These are phyloP conservation scores for Epichloe brachyelytri DNA, from an alignment of 2,329 filamentous ascomycete species.

Conservation along the genomic window DNA sequence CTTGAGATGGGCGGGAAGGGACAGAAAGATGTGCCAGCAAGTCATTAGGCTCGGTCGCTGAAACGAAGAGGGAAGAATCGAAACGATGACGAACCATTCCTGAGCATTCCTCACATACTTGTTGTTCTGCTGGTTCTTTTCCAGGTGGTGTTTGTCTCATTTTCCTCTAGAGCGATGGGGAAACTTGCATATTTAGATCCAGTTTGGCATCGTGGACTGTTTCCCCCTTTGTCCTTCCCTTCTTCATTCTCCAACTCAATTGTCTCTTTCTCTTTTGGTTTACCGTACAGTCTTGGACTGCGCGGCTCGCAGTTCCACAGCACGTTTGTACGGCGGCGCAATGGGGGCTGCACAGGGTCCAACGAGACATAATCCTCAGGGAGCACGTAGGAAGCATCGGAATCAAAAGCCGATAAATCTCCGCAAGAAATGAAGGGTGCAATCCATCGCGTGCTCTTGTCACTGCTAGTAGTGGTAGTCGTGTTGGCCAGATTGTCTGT, in stretches of 20 bases:
- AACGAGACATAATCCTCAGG: slow-evolving; percentile 77
- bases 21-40: slow-evolving; percentile 21
- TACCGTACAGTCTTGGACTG: slow-evolving; percentile 15
- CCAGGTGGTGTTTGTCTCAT: neutral
- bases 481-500: slow-evolving; percentile 15
- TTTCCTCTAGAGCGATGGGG: neutral
- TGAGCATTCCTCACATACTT: neutral
- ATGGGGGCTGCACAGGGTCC: slow-evolving; percentile 93
- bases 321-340: slow-evolving; percentile 85
- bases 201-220: neutral
- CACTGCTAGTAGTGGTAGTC: slow-evolving; percentile 23
- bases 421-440: slow-evolving; percentile 96
- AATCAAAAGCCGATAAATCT: slow-evolving; percentile 87
- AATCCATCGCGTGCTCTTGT: slow-evolving; percentile 57
- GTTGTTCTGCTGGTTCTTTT: neutral
- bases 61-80: neutral
- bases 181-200: neutral
- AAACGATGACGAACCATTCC: neutral
- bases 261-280: neutral
- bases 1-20: slow-evolving; percentile 28
- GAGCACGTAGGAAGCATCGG: slow-evolving; percentile 84
- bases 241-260: neutral
- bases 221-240: neutral
- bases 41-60: slow-evolving; percentile 12
- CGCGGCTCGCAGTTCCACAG: slow-evolving; percentile 55